Base-by-base conservation (phyloP, 2,329 filamentous ascomycete species). In the Xylariaceae sp. region DNA sequence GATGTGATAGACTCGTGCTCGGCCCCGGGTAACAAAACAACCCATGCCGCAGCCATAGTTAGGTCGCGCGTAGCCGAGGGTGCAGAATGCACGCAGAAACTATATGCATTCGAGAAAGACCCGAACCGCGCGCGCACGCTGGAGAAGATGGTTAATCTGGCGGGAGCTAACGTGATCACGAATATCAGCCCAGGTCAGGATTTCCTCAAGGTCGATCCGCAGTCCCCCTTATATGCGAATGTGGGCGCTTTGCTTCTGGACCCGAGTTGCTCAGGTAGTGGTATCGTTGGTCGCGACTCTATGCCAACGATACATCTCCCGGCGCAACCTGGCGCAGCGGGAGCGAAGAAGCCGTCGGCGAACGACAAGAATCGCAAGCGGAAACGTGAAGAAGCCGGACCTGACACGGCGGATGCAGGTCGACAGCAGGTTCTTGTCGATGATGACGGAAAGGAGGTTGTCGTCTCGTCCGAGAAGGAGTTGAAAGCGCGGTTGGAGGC, bases 21-120 rank as follows among this genome's bases (percentile, higher is more conserved):
- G 0, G 94, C 94, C 0, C 94, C 94, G 1, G 94, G 94, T 4
- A 99, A 99, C 74, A 99, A 99, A 76, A 97, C 94, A 1, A 97
- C 93, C 6, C 94, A 97, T 73, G 76, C 96, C 51, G 92, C 92
- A 0, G 88, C 91, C 1, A 84, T 97, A 3, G 70, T 94, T 53
- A 77, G 72, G 55, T 76, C 73, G 53, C 75, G 75, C 55, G 71
- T 71, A 2, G 73, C 73, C 0, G 76, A 74, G 61, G 71, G 70
- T 17, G 72, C 67, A 35, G 64, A 60, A 15, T 62, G 66, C 35
- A 50, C 48, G 48, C 69, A 77, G 53, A 79, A 72, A 18, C 87
- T 99, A 23, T 86, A 86, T 65, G 91, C 91, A 0, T 94, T 91
- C 68, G 91, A 96, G 71, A 89, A 89, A 68, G 88, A 95, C 70